phyloP scores from a whole-genome alignment of 228 moss, liverwort and hornwort genomes.

The Sphagnum magellanicum region DNA sequence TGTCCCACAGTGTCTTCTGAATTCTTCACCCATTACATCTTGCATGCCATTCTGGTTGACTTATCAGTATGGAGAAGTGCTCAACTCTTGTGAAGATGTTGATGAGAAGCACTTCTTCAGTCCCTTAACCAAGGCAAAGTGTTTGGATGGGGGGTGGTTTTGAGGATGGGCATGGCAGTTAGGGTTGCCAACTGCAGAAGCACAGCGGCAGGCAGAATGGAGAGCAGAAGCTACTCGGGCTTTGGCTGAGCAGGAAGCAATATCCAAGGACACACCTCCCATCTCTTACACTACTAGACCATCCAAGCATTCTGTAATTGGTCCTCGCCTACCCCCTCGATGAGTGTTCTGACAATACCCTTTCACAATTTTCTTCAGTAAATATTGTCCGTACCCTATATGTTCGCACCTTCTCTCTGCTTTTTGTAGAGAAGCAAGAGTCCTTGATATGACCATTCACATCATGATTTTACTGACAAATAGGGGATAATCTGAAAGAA shows the following conservation, averaged over 20 bases:
- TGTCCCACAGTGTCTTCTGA: too few relatives aligned
- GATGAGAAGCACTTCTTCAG: too few relatives aligned
- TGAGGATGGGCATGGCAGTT: slow-evolving; percentile 69
- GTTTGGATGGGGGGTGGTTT: slow-evolving; percentile 19
- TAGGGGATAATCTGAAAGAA: too few relatives aligned
- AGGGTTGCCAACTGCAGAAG: slow-evolving; percentile 93
- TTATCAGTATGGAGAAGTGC: too few relatives aligned
- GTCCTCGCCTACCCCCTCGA: slow-evolving; percentile 53
- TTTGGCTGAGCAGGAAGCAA: slow-evolving; percentile 65
- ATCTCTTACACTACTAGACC: slow-evolving; percentile 33
- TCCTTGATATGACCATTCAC: too few relatives aligned
- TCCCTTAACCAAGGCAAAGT: slow-evolving; percentile 30
- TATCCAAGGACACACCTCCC: slow-evolving; percentile 42
- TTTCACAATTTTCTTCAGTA: neutral
- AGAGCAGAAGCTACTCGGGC: slow-evolving; percentile 90
- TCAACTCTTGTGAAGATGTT: too few relatives aligned
- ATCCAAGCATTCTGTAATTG: slow-evolving; percentile 53
- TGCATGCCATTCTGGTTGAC: too few relatives aligned
- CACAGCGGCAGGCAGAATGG: slow-evolving; percentile 91
- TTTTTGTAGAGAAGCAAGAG: too few relatives aligned
- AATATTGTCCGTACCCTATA: too few relatives aligned
- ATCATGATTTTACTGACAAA: too few relatives aligned
- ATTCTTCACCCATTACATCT: too few relatives aligned
- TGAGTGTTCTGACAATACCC: neutral
- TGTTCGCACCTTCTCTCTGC: too few relatives aligned